Evolutionary conservation across 306 rosid genomes (phyloP).

Genomic region (Fragaria nilgerrensis): DNA sequence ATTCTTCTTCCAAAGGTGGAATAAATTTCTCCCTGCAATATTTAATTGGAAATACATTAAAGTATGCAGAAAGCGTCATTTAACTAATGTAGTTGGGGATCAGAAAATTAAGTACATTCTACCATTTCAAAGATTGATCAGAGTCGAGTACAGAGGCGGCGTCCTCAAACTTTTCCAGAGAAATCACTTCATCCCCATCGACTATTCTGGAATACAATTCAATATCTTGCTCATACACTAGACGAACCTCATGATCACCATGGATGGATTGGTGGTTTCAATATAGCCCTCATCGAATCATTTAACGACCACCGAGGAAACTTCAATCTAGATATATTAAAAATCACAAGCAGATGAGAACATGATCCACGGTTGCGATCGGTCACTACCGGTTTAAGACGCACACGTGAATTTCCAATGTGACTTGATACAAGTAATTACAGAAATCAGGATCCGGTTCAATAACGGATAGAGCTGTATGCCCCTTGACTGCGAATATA

Average conservation of each 20-base stretch:
- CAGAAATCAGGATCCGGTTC: background rate
- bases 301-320: background rate
- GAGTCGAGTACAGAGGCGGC: background rate
- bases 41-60: too few species aligned
- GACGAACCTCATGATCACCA: background rate
- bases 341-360: background rate
- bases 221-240: background rate
- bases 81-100: too few species aligned
- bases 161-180: too few species aligned
- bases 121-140: background rate
- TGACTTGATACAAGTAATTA: background rate
- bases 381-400: background rate
- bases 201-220: background rate
- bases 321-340: background rate
- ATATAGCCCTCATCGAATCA: background rate
- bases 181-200: background rate
- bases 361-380: background rate
- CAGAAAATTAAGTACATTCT: too few species aligned
- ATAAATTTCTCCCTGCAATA: too few species aligned
- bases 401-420: background rate
- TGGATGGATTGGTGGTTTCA: background rate
- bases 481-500: background rate
- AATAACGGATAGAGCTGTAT: background rate
- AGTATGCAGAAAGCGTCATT: too few species aligned
- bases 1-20: too few species aligned